Conservation (phyloP, 2,329 filamentous ascomycete species). For the Trichoderma citrinoviride region DNA sequence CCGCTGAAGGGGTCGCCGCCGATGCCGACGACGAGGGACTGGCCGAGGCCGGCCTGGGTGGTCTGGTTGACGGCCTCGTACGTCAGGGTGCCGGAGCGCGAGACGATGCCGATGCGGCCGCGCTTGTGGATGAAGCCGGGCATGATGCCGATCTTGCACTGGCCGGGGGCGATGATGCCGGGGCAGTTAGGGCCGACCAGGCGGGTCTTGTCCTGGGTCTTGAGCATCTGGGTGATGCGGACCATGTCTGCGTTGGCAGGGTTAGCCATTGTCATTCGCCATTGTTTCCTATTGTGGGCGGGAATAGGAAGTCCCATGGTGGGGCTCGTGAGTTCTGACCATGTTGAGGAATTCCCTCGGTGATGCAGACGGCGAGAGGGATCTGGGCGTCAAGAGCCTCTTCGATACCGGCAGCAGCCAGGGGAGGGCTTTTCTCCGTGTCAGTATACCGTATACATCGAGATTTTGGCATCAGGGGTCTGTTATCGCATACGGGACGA, state of each 20-base stretch:
- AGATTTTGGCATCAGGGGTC: neutral
- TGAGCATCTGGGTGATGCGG: conserved; percentile 95
- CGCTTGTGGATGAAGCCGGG: conserved; percentile 99
- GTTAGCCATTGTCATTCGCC: conserved; percentile 2
- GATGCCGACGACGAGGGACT: conserved; percentile 97
- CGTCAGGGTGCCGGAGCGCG: conserved; percentile 94
- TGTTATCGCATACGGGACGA: conserved; percentile 71
- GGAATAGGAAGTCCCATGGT: neutral
- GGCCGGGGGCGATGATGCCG: conserved; percentile 88
- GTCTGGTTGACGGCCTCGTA: conserved; percentile 99
- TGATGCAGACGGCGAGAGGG: conserved; percentile 93
- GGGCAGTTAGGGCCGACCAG: conserved; percentile 98
- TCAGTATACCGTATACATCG: conserved; percentile 21
- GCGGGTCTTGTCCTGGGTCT: conserved; percentile 95
- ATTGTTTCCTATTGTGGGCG: neutral
- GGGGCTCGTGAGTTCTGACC: conserved; percentile 53
- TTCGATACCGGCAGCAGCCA: conserved; percentile 93
- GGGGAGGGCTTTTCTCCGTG: conserved; percentile 65
- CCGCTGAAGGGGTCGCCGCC: conserved; percentile 98
- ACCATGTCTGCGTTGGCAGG: conserved; percentile 80
- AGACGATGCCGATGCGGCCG: conserved; percentile 97
- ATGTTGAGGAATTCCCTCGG: conserved; percentile 96
- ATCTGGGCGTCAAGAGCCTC: conserved; percentile 93
- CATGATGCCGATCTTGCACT: conserved; percentile 99
- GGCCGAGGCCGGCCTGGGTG: conserved; percentile 91